Evolutionary conservation across 345 rosid species (phyloP).

Genomic region (Brassica nigra): DNA sequence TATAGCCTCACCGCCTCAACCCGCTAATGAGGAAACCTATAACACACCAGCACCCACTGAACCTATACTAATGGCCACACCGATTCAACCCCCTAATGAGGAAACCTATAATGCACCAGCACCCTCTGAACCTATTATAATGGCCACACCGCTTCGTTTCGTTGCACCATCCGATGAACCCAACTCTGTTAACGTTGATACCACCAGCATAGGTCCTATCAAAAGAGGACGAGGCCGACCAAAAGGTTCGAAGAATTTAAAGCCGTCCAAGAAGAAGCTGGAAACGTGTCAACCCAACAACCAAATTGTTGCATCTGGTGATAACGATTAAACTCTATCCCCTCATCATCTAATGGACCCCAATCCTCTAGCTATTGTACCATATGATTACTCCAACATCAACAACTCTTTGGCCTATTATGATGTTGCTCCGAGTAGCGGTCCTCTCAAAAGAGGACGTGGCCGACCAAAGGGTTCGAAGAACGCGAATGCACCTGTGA

Average conservation of each 20-base stretch:
- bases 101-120: no score
- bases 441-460: no score
- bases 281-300: not conserved
- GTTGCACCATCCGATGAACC: not conserved
- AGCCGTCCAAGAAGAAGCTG: not conserved
- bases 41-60: not conserved
- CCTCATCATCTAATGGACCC: not conserved
- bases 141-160: not conserved
- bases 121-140: no score
- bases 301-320: not conserved
- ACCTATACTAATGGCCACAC: not conserved
- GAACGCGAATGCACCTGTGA: not conserved
- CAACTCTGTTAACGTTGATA: not conserved
- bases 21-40: not conserved
- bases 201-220: not conserved
- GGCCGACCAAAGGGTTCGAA: not conserved
- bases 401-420: not conserved
- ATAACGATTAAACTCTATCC: not conserved
- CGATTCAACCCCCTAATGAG: no score
- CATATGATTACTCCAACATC: not conserved
- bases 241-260: constrained; percentile 5
- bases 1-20: not conserved
- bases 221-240: constrained; percentile 27
- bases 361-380: not conserved
- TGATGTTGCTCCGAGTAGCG: not conserved